A percentile compares a stretch with the other conserved stretches of the same genome.
Conservation (phyloP, 75 land plant genomes). For the Selaginella moellendorffii region DNA sequence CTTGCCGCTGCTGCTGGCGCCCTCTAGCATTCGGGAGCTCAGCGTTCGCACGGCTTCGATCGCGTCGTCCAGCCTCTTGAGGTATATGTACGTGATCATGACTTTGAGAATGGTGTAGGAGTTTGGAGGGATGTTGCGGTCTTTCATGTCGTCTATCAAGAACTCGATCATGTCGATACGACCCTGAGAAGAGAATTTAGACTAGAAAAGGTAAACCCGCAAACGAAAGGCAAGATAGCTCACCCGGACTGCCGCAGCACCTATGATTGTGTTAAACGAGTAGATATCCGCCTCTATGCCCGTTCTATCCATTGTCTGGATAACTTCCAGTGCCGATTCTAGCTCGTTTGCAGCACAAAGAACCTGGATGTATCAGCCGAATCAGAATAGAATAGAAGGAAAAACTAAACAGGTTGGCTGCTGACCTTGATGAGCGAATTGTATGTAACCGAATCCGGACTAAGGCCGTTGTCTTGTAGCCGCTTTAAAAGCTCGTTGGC, state of each 20-base stretch:
- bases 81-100: neutral
- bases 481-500: neutral
- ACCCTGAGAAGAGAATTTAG: neutral
- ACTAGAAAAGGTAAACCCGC: neutral
- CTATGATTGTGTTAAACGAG: conserved; percentile 23
- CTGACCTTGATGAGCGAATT: conserved; percentile 27
- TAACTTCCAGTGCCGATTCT: conserved; percentile 15
- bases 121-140: neutral
- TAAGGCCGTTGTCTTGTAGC: neutral
- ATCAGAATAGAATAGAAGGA: neutral
- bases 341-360: conserved; percentile 17
- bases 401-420: neutral
- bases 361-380: no score
- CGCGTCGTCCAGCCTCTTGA: neutral
- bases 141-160: neutral
- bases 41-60: neutral
- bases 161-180: neutral
- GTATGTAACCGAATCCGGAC: conserved; percentile 14
- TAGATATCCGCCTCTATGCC: conserved; percentile 14
- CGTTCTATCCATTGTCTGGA: conserved; percentile 17
- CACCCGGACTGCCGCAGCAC: conserved; percentile 19
- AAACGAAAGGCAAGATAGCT: neutral
- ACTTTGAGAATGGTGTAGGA: neutral
- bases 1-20: neutral
- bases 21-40: neutral